A percentile compares a stretch with the other conserved stretches of the same genome.
phyloP scores from a whole-genome alignment of 495 filamentous ascomycete species.

The Penicillium paradoxum region DNA sequence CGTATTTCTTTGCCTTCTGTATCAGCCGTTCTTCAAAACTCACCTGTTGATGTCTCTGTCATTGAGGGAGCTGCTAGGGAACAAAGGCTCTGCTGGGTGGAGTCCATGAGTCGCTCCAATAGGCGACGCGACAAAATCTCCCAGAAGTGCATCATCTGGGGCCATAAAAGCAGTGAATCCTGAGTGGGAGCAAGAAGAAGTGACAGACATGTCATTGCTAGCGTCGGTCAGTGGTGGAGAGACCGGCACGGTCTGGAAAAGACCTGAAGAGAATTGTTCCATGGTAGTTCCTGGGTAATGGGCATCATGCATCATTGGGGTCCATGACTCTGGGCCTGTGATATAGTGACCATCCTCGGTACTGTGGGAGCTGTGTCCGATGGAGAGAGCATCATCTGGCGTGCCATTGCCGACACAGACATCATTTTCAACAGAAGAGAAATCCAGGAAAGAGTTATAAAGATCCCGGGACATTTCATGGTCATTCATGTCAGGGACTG shows the following conservation, averaged over 20 bases:
- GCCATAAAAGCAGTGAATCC: slow-evolving; percentile 39
- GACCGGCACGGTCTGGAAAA: slow-evolving; percentile 40
- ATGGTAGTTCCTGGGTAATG: slow-evolving; percentile 37
- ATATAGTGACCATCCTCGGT: slow-evolving; percentile 39
- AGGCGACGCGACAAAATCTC: slow-evolving; percentile 35
- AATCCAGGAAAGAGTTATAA: slow-evolving; percentile 40
- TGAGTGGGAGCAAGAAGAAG: slow-evolving; percentile 41
- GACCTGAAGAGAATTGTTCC: slow-evolving; percentile 35
- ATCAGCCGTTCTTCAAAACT: slow-evolving; percentile 12
- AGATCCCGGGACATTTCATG: slow-evolving; percentile 40
- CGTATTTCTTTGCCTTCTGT: neutral
- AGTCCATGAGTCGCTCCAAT: slow-evolving; percentile 33
- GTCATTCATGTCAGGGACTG: slow-evolving; percentile 36
- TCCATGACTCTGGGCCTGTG: slow-evolving; percentile 36
- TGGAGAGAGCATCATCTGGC: slow-evolving; percentile 40
- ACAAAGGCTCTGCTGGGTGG: slow-evolving; percentile 41
- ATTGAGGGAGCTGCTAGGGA: slow-evolving; percentile 37
- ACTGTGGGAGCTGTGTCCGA: slow-evolving; percentile 37
- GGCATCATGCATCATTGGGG: slow-evolving; percentile 35
- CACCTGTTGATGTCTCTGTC: slow-evolving; percentile 47
- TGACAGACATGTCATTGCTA: slow-evolving; percentile 43
- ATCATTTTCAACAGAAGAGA: slow-evolving; percentile 45
- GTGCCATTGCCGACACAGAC: slow-evolving; percentile 34
- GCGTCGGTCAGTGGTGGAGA: slow-evolving; percentile 45
- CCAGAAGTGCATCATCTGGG: slow-evolving; percentile 38